Base-by-base conservation (phyloP, 2,329 filamentous ascomycete species). In the Penicillium sp. region DNA sequence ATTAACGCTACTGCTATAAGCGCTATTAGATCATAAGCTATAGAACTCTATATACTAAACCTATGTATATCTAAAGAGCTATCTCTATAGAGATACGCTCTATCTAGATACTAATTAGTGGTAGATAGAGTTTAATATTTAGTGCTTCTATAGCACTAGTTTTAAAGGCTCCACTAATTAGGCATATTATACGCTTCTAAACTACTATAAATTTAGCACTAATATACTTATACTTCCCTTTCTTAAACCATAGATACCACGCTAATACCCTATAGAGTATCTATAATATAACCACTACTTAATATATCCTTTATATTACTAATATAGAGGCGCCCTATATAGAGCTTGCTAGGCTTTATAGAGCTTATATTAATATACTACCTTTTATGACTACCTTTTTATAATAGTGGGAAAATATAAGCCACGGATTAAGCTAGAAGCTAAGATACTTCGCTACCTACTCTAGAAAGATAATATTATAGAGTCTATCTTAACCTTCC, bases 221-320 rank as follows among this genome's bases (percentile, higher is more conserved):
- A 16, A 16, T 9, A 7, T 43, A 5, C 9, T 14, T 33, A 19
- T 13, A 11, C 14, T 10, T 19, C 8, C 29, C 26, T 13, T 21
- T 16, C 13, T 43, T 5, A 19, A 27, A 11, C 46, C n/a, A 8
- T 19, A n/a, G 27, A 3, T 6, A 56, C 48, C 27, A 51, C n/a
- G 29, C 53, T n/a, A 21, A 41, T 3, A 56, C 21, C 1, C 48
- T 48, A 21, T 44, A 52, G 5, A 56, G 24, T 22, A 56, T 47
- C n/a, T 52, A 31, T 5, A 41, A 43, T 9, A 52, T 24, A 1
- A 56, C 48, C 5, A 56, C 41, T 19, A 29, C 54, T 24, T 52
- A 31, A 19, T 61, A 61, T 14, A 61, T 26, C n/a, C 43, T 52
- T 1, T 37, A 35, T 22, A 60, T 60, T 0, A 22, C 26, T 0